A percentile compares a stretch with the other conserved stretches of the same genome.
Evolutionary conservation across 768 basidiomycete genomes (phyloP).

Genomic region (Kondoa subrosea): DNA sequence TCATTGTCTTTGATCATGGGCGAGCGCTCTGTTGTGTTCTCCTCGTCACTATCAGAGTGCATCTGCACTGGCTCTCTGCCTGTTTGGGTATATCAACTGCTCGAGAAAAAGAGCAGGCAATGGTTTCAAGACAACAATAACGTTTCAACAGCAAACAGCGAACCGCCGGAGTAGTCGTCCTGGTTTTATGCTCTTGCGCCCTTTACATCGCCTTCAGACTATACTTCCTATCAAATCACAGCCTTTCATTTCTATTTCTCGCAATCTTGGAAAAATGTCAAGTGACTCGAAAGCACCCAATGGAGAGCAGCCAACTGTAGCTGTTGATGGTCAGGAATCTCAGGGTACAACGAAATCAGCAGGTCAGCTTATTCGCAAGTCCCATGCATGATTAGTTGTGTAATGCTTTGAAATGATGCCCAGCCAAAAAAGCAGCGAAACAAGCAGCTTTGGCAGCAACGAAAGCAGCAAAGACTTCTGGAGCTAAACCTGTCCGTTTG

Average conservation of each 20-base stretch:
- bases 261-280: background rate
- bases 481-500: slow-evolving; percentile 1
- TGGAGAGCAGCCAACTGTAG: background rate
- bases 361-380: no score
- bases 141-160: no score
- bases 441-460: slow-evolving; percentile 22
- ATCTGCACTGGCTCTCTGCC: no score
- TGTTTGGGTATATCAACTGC: no score
- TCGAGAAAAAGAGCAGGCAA: no score
- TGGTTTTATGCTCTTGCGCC: background rate
- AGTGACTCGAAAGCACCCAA: background rate
- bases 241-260: background rate
- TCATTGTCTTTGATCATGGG: no score
- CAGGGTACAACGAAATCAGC: background rate
- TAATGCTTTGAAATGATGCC: background rate
- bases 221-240: no score
- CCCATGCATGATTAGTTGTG: no score
- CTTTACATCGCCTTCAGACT: background rate
- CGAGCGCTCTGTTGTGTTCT: background rate
- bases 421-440: slow-evolving; percentile 25
- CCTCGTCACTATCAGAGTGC: no score
- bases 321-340: background rate
- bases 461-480: slow-evolving; percentile 20
- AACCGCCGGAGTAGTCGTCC: no score
- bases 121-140: no score